A percentile compares a stretch with the other conserved stretches of the same genome.
Evolutionary conservation across 176 grass and related monocot species (phyloP).

Genomic region (Musa troglodytarum): DNA sequence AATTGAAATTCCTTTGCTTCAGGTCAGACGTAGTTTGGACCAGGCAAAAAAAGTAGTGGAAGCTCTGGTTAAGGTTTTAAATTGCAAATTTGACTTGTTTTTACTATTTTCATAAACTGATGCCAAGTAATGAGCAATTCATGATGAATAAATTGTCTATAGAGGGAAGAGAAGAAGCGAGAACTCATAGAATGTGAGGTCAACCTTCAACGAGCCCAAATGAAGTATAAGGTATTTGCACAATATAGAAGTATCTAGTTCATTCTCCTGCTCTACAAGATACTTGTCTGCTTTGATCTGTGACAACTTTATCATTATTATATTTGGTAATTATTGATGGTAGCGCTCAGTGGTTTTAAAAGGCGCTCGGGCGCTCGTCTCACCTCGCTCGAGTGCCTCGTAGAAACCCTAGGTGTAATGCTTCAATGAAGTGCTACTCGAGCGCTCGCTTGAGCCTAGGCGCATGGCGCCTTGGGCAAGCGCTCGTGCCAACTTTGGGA

Average conservation of each 20-base stretch:
- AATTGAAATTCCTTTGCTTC: conserved; percentile 31
- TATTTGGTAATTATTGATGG: no score
- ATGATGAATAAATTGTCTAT: conserved; percentile 3
- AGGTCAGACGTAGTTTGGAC: conserved; percentile 96
- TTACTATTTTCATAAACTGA: not conserved
- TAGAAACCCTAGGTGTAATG: no score
- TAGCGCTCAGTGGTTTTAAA: no score
- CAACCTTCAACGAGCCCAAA: conserved; percentile 76
- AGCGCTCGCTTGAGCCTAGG: no score
- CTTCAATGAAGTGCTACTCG: no score
- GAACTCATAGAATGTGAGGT: conserved; percentile 75
- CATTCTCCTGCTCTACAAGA: no score
- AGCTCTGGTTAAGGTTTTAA: conserved; percentile 75
- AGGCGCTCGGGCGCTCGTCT: no score
- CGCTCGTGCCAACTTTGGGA: no score
- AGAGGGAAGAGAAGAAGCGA: conserved; percentile 91
- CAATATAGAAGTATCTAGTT: not conserved
- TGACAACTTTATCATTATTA: no score
- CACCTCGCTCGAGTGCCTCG: no score
- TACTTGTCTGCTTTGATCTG: no score
- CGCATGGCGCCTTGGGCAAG: no score
- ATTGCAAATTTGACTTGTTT: not conserved
- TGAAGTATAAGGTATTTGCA: conserved; percentile 76
- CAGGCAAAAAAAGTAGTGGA: conserved; percentile 79
- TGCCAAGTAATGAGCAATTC: not conserved